phyloP scores from a whole-genome alignment of 2,329 filamentous ascomycete species.

The Xylaria sp. region DNA sequence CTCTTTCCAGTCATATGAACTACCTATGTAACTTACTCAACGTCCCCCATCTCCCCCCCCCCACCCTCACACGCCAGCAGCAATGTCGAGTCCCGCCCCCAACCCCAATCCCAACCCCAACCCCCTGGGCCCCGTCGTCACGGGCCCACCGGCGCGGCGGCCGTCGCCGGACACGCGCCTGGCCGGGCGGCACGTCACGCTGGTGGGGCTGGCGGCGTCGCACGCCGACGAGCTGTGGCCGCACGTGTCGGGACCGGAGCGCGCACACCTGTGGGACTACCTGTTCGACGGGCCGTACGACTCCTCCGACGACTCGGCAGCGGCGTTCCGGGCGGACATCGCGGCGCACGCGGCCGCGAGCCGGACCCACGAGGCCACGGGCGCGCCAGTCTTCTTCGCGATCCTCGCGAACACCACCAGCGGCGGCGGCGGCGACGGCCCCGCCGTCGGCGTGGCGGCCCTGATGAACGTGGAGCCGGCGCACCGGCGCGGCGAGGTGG shows the following conservation, averaged over 20 bases:
- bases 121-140: slow-evolving; percentile 23
- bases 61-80: not conserved
- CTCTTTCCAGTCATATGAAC: too few relatives aligned
- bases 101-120: slow-evolving; percentile 14
- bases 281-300: slow-evolving; percentile 32
- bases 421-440: slow-evolving; percentile 8
- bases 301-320: slow-evolving; percentile 18
- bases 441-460: slow-evolving; percentile 30
- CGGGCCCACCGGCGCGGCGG: slow-evolving; percentile 12
- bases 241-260: slow-evolving; percentile 28
- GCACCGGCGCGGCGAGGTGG: slow-evolving; percentile 60
- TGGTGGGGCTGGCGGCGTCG: slow-evolving; percentile 21
- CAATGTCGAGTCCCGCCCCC: slow-evolving; percentile 12
- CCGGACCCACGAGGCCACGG: slow-evolving; percentile 18
- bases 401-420: slow-evolving; percentile 24
- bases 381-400: slow-evolving; percentile 29
- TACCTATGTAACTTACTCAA: too few relatives aligned
- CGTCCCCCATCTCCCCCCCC: too few relatives aligned
- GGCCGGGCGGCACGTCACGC: slow-evolving; percentile 26
- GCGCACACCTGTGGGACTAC: slow-evolving; percentile 34
- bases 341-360: too few relatives aligned
- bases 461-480: slow-evolving; percentile 49
- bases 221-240: slow-evolving; percentile 29
- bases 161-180: slow-evolving; percentile 26
- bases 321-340: slow-evolving; percentile 24